Percentiles rank a stretch among this genome's conserved stretches.
phyloP scores from a whole-genome alignment of 768 basidiomycete genomes.

The Rhodotorula toruloides region DNA sequence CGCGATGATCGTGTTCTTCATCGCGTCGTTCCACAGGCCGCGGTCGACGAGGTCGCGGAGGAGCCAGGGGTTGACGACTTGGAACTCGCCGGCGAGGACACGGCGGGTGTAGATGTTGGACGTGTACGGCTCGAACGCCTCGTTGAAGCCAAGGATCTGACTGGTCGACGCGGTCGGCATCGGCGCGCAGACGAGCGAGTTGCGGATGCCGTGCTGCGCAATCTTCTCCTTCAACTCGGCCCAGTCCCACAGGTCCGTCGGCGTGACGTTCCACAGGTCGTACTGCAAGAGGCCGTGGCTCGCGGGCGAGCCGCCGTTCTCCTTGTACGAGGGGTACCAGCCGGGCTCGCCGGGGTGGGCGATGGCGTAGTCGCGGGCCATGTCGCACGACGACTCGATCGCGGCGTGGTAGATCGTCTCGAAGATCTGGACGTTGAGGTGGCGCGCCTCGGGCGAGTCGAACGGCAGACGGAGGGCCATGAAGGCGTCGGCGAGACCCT shows the following conservation, averaged over 20 bases:
- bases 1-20: constrained; percentile 99
- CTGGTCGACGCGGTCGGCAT: constrained; percentile 99
- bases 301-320: constrained; percentile 86
- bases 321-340: constrained; percentile 62
- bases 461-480: constrained; percentile 96
- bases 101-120: constrained; percentile 98
- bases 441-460: constrained; percentile 76
- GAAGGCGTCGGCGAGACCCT: constrained; percentile 96
- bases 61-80: constrained; percentile 97
- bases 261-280: constrained; percentile 91
- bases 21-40: constrained; percentile 92
- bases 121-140: constrained; percentile 98
- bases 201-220: constrained; percentile 70
- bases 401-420: constrained; percentile 98
- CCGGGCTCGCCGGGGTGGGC: constrained; percentile 37
- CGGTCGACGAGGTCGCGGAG: constrained; percentile 95
- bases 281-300: constrained; percentile 81
- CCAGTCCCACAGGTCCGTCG: constrained; percentile 93
- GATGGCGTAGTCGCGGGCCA: constrained; percentile 55
- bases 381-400: constrained; percentile 80
- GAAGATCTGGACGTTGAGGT: constrained; percentile 91
- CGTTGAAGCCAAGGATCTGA: constrained; percentile 96
- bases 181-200: constrained; percentile 85
- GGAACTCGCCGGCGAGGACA: constrained; percentile 99
- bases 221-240: constrained; percentile 76